Evolutionary conservation across 2,329 filamentous ascomycete genomes (phyloP), one percentile per base, ranked within the genome.

Genomic region (Ophiocordyceps camponoti-rufipedis): DNA sequence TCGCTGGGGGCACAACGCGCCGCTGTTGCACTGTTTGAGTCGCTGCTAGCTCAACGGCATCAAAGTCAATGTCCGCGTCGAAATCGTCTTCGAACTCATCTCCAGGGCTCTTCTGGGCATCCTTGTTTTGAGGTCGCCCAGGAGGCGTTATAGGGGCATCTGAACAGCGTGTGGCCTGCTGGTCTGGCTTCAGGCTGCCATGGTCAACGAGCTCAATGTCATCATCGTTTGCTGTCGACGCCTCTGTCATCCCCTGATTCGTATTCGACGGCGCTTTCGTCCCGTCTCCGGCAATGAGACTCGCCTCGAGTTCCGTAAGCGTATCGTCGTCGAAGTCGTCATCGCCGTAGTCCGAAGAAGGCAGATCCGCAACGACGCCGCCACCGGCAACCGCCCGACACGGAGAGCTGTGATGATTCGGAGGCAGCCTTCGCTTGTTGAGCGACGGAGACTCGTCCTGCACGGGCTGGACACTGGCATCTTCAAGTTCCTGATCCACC

Each of bases 41-140:
- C 42, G 82, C 82, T 55, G 75, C 76, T 52, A 80, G 64, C 62
- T 87, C 81, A 51, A 78, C 79, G 49, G 81, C 78, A 54, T 89
- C 85, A 55, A 85, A 82, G 60, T 94, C 86, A 60, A 78, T 71
- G 53, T 76, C 86, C 63, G 86, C 84, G 47, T 75, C 81, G 52
- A 73, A 78, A 44, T 58, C 59, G 32, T 62, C 61, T 19, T 59
- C 58, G 53, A 65, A 58, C 28, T 65, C 61, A 46, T 62, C 57
- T 44, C 56, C 52, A 42, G 50, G 46, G 45, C 47, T 48, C 18
- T 42, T 44, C 41, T 54, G 49, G 8, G 42, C 47, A 12, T 45
- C 45, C 11, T 48, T 47, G 29, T 47, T 47, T 11, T 18, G 35
- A 16, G 13, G 5, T 9, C 35, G 35, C 5, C 35, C 35, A 9